Evolutionary conservation across 495 filamentous ascomycete species (phyloP).

Genomic region (Halenospora varia): DNA sequence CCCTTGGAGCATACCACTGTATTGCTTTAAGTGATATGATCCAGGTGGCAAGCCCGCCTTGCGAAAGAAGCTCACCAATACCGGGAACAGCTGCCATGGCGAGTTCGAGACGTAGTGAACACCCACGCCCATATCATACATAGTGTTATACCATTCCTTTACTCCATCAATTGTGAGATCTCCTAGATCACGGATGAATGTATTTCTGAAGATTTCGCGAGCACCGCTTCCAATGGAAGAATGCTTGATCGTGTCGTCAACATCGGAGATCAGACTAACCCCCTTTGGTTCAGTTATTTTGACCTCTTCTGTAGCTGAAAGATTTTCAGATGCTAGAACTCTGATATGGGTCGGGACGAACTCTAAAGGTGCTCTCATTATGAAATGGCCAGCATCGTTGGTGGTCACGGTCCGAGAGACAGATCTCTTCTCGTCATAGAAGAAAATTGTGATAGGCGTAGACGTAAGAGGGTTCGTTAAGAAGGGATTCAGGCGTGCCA

Average conservation of each 20-base stretch:
- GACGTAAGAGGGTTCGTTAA: conserved; percentile 72
- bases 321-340: conserved; percentile 78
- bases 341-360: conserved; percentile 89
- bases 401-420: conserved; percentile 76
- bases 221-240: conserved; percentile 84
- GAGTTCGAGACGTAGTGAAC: conserved; percentile 93
- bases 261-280: conserved; percentile 92
- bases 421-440: conserved; percentile 78
- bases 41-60: conserved; percentile 76
- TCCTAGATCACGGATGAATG: conserved; percentile 79
- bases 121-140: conserved; percentile 75
- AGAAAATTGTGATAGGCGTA: conserved; percentile 80
- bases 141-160: conserved; percentile 75
- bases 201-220: conserved; percentile 92
- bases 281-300: conserved; percentile 73
- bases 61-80: conserved; percentile 79
- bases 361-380: conserved; percentile 66
- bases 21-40: conserved; percentile 92
- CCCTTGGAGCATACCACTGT: conserved; percentile 90
- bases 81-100: conserved; percentile 89
- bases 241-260: conserved; percentile 97
- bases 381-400: conserved; percentile 84
- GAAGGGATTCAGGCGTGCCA: conserved; percentile 85
- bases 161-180: conserved; percentile 85
- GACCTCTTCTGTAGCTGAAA: conserved; percentile 74